Conservation (phyloP, 345 rosid genomes). For the Stellera chamaejasme region DNA sequence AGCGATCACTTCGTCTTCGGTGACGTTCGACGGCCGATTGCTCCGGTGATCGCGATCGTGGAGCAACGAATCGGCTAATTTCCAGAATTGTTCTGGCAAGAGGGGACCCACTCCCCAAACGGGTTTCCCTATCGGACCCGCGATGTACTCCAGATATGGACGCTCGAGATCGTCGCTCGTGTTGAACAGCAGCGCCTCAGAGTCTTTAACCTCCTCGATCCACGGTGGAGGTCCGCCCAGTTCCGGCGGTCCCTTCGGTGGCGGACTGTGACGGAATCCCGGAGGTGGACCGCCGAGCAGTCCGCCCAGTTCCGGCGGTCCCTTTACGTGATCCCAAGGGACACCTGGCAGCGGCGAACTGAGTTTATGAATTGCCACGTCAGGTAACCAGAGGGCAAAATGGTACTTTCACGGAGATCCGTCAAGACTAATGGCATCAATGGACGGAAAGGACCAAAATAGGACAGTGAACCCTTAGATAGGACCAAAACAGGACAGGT, state of each 20-base stretch:
- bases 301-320: neutral
- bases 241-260: conserved; percentile 20
- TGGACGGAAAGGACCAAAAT: no score
- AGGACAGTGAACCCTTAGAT: no score
- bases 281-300: conserved; percentile 4
- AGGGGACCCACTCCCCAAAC: conserved; percentile 37
- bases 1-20: conserved; percentile 18
- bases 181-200: conserved; percentile 27
- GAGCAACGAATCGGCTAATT: conserved; percentile 2
- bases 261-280: neutral
- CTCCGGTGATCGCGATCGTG: conserved; percentile 1
- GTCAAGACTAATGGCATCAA: no score
- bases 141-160: conserved; percentile 30
- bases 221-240: conserved; percentile 36
- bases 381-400: no score
- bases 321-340: no score
- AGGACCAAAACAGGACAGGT: no score
- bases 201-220: conserved; percentile 25
- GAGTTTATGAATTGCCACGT: no score
- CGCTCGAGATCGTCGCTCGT: conserved; percentile 38
- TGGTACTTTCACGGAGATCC: no score
- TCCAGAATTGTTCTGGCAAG: conserved; percentile 25
- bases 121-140: conserved; percentile 15
- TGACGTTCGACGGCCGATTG: conserved; percentile 6
- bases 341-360: no score